phyloP scores from a whole-genome alignment of 1,284 basidiomycete species.

The Pseudozyma flocculosa region DNA sequence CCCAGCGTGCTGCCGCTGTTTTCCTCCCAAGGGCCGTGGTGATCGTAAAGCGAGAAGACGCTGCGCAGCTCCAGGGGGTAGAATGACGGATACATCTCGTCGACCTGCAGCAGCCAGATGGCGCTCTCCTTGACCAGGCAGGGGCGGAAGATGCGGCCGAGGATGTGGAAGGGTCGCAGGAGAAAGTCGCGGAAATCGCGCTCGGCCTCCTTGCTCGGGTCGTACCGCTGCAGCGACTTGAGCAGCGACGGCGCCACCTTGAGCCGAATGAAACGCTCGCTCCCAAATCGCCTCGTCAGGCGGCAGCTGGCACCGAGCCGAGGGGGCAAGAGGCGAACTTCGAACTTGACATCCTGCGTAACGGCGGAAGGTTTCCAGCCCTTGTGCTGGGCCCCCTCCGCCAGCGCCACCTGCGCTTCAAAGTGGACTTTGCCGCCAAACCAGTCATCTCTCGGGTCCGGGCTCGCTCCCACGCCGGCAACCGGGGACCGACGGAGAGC shows the following conservation, averaged over 20 bases:
- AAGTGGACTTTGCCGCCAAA: constrained; percentile 25
- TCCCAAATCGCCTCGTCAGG: constrained; percentile 26
- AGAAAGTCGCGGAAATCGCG: constrained; percentile 21
- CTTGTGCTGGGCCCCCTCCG: too few relatives aligned
- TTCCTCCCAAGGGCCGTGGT: constrained; percentile 19
- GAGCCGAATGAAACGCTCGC: constrained; percentile 20
- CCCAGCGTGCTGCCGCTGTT: constrained; percentile 33
- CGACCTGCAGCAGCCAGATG: constrained; percentile 33
- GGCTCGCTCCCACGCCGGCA: constrained; percentile 7
- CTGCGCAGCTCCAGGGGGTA: constrained; percentile 7
- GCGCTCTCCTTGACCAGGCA: constrained; percentile 48
- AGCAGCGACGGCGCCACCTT: constrained; percentile 16
- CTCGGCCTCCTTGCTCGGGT: constrained; percentile 13
- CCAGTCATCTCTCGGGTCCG: constrained; percentile 5
- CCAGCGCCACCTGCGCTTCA: too few relatives aligned
- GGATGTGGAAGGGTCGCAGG: constrained; percentile 8
- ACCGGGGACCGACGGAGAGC: constrained; percentile 4
- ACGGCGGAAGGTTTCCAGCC: too few relatives aligned
- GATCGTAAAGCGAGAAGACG: constrained; percentile 25
- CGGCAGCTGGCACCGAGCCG: constrained; percentile 23
- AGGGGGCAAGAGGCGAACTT: constrained; percentile 17
- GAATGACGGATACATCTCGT: neutral
- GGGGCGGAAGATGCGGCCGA: constrained; percentile 30
- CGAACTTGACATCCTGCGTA: too few relatives aligned
- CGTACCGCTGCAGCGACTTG: constrained; percentile 12